Evolutionary conservation across 2,329 filamentous ascomycete genomes (phyloP).

Genomic region (Ascochyta viciae-villosae): DNA sequence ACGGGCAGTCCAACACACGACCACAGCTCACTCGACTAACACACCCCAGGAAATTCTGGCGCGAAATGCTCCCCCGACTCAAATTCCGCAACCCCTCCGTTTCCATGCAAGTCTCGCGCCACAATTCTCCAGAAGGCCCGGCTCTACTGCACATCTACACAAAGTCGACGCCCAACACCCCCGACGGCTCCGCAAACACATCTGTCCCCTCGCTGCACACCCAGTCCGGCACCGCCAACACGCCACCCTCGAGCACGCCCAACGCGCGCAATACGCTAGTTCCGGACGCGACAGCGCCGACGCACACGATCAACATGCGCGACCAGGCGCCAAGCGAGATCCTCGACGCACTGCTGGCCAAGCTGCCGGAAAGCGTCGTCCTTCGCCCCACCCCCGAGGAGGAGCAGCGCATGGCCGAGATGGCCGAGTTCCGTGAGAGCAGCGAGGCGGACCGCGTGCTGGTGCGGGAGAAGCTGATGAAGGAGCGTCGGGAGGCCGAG

Average conservation of each 20-base stretch:
- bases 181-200: conserved; percentile 15
- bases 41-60: conserved; percentile 81
- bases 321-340: conserved; percentile 67
- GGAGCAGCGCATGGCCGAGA: conserved; percentile 61
- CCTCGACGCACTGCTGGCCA: conserved; percentile 65
- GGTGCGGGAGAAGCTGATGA: conserved; percentile 60
- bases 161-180: conserved; percentile 21
- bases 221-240: conserved; percentile 11
- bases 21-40: not conserved
- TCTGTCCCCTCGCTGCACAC: conserved; percentile 25
- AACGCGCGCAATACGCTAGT: conserved; percentile 33
- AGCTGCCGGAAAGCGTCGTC: conserved; percentile 65
- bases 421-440: conserved; percentile 62
- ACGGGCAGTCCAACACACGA: not conserved
- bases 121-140: conserved; percentile 52
- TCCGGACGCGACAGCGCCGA: conserved; percentile 47
- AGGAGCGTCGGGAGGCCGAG: conserved; percentile 68
- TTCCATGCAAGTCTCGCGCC: conserved; percentile 81
- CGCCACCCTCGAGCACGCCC: conserved; percentile 29
- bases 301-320: conserved; percentile 64
- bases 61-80: conserved; percentile 78
- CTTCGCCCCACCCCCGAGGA: conserved; percentile 68
- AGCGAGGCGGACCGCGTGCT: conserved; percentile 63
- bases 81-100: conserved; percentile 94
- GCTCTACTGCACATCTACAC: conserved; percentile 43